Conservation (phyloP, 2,329 filamentous ascomycete species). For the Penicillium occitanis region DNA sequence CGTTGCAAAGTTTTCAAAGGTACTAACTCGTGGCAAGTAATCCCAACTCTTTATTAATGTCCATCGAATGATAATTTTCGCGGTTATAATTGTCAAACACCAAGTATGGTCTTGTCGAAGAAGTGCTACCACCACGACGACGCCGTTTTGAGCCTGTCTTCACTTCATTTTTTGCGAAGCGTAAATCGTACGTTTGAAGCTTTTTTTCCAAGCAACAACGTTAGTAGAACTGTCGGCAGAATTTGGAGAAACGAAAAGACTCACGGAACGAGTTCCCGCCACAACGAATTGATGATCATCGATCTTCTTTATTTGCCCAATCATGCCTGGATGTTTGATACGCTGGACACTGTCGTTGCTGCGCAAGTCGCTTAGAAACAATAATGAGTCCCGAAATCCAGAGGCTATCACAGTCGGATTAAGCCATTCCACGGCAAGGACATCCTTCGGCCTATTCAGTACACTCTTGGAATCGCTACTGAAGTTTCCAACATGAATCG, state of each 20-base stretch:
- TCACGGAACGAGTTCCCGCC: conserved; percentile 35
- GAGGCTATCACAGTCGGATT: conserved; percentile 37
- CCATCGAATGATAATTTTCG: conserved; percentile 34
- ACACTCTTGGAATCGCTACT: neutral
- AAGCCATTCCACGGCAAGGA: conserved; percentile 42
- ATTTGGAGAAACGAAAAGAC: conserved; percentile 16
- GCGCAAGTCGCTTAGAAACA: conserved; percentile 40
- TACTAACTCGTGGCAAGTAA: conserved; percentile 40
- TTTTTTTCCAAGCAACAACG: conserved; percentile 25
- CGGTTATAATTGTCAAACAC: conserved; percentile 36
- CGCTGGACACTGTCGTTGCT: conserved; percentile 34
- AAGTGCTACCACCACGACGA: conserved; percentile 33
- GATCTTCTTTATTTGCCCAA: conserved; percentile 37
- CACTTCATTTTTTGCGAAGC: conserved; percentile 30
- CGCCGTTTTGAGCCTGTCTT: conserved; percentile 27
- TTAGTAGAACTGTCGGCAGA: no score
- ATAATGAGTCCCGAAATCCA: conserved; percentile 35
- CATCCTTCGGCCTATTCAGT: conserved; percentile 14
- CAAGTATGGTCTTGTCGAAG: conserved; percentile 38
- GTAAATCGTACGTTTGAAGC: conserved; percentile 46
- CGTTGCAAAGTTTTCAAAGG: neutral
- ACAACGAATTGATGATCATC: conserved; percentile 39
- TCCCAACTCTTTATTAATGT: conserved; percentile 39
- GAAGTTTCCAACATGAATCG: conserved; percentile 27
- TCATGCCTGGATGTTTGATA: conserved; percentile 36